Evolutionary conservation across 2,329 filamentous ascomycete species (phyloP).

Genomic region (Metarhizium rileyi): DNA sequence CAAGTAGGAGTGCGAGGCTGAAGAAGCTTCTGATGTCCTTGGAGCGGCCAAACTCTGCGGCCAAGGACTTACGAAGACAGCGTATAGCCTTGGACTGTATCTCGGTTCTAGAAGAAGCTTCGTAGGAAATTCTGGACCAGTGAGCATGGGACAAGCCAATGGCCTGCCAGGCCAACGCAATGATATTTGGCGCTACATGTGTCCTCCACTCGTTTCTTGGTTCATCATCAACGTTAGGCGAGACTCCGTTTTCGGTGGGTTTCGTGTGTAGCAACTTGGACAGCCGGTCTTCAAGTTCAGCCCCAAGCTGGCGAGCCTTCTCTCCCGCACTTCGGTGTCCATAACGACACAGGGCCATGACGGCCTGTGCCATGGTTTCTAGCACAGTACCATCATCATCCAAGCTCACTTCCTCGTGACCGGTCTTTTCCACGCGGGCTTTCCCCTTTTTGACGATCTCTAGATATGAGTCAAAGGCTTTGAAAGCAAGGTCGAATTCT

Average conservation of each 20-base stretch:
- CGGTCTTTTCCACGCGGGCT: constrained; percentile 70
- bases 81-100: constrained; percentile 71
- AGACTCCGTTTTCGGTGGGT: constrained; percentile 17
- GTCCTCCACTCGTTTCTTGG: constrained; percentile 26
- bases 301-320: constrained; percentile 63
- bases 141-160: constrained; percentile 80
- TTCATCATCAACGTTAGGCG: constrained; percentile 19
- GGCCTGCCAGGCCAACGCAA: constrained; percentile 69
- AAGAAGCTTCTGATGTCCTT: constrained; percentile 71
- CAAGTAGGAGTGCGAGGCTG: constrained; percentile 72
- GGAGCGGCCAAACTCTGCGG: constrained; percentile 53
- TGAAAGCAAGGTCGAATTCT: constrained; percentile 86
- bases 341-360: constrained; percentile 74
- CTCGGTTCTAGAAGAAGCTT: constrained; percentile 59
- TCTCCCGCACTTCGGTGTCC: constrained; percentile 66
- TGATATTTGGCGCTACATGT: constrained; percentile 45
- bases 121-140: constrained; percentile 75
- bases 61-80: constrained; percentile 63
- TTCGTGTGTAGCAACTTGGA: constrained; percentile 41
- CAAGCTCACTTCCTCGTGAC: constrained; percentile 58
- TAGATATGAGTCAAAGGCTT: constrained; percentile 84
- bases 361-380: constrained; percentile 68
- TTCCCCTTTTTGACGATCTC: constrained; percentile 81
- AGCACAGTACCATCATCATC: constrained; percentile 72
- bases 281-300: constrained; percentile 66